A percentile compares a stretch with the other conserved stretches of the same genome.
phyloP scores from a whole-genome alignment of 2,329 filamentous ascomycete genomes.

The Trichoderma afroharzianum region DNA sequence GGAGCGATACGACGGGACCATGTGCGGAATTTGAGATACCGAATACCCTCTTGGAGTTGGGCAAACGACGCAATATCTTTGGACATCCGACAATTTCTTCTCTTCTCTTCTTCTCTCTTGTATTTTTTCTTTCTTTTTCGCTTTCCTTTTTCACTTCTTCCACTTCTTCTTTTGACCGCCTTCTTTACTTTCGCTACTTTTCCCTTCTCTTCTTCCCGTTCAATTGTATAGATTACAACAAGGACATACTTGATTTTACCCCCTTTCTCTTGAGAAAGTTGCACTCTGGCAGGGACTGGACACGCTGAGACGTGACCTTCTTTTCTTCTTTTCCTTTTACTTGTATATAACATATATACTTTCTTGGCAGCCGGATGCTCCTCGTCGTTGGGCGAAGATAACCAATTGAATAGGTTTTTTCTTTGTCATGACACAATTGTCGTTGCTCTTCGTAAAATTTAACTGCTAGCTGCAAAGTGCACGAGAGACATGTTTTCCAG shows the following conservation, averaged over 20 bases:
- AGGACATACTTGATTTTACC: background rate
- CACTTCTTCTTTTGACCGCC: too few relatives aligned
- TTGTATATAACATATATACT: conserved; percentile 1
- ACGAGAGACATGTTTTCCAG: background rate
- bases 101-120: background rate
- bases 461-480: background rate
- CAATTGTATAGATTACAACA: conserved; percentile 18
- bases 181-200: background rate
- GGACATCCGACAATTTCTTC: background rate
- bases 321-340: background rate
- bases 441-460: background rate
- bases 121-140: background rate
- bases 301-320: background rate
- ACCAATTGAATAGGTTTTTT: background rate
- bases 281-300: background rate
- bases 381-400: background rate
- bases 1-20: background rate
- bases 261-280: background rate
- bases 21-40: conserved; percentile 8
- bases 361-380: conserved; percentile 7
- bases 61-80: conserved; percentile 2
- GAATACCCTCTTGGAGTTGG: conserved; percentile 13
- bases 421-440: background rate
- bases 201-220: background rate
- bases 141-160: too few relatives aligned